Percentiles rank a stretch among this genome's conserved stretches.
Evolutionary conservation across 139 green algal genomes (phyloP).

Genomic region (Astrephomene gubernaculifera): DNA sequence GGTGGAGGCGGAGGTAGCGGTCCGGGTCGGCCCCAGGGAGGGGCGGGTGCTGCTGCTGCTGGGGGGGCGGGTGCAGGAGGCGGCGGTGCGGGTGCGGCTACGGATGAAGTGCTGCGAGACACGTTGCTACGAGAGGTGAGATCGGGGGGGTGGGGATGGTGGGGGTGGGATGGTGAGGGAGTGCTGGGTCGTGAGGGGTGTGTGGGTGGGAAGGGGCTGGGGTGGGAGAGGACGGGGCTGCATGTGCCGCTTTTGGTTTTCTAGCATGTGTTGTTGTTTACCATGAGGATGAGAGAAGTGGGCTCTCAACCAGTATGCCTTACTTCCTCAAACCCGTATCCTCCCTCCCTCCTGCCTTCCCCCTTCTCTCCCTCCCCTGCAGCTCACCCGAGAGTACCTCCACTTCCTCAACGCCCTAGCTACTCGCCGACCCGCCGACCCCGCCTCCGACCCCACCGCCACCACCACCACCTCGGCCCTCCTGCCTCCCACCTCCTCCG

Average conservation of each 20-base stretch:
- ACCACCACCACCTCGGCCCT: neutral
- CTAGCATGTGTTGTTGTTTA: no score
- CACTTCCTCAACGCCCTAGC: conserved; percentile 57
- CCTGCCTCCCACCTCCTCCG: no score
- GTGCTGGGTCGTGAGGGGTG: neutral
- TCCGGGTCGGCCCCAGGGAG: conserved; percentile 12
- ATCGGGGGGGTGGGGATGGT: neutral
- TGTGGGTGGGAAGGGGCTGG: no score
- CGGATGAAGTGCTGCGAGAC: conserved; percentile 50
- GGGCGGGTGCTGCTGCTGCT: neutral
- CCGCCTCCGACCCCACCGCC: neutral
- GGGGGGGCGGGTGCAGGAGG: neutral
- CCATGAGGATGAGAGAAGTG: no score
- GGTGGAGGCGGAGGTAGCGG: neutral
- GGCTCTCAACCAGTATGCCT: no score
- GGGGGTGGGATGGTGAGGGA: neutral
- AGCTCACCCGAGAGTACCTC: conserved; percentile 79
- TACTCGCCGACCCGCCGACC: conserved; percentile 4
- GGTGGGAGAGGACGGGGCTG: no score
- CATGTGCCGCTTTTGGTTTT: no score
- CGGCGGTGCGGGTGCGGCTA: conserved; percentile 3
- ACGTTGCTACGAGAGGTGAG: conserved; percentile 48
- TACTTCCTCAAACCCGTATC: no score
- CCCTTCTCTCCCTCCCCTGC: neutral
- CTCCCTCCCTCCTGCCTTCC: neutral